Evolutionary conservation across 768 basidiomycete species (phyloP), one percentile per base, ranked within the genome.

Genomic region (Russula abietina): DNA sequence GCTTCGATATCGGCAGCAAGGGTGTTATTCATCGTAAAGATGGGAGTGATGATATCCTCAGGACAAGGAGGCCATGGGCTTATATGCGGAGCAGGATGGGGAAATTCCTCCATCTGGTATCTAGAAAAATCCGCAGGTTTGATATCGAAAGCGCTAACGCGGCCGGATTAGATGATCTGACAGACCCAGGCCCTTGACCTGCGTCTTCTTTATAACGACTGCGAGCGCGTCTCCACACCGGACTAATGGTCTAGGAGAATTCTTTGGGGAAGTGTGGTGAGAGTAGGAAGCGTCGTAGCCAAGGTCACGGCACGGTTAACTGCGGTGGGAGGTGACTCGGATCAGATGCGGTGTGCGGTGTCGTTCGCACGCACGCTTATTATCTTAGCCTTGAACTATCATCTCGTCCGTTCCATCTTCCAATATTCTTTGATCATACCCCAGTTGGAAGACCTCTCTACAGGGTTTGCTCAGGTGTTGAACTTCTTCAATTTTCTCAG

Each of bases 381-480:
- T n/a, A 19, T 32, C 10, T 30, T 32, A n/a, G 30, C 19, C 50
- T n/a, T 51, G 30, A 19, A 32, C 50, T 19, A 12, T 19, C 50
- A 32, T 52, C 30, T 36, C 36, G 30, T 19, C 19, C 19, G 30
- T n/a, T 4, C 9, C 68, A 71, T 36, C 11, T 39, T 39, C 38
- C 33, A 68, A 68, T 24, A 60, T 68, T 68, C 2, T 75, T 76
- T 39, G 68, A 70, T 11, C 46, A 30, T 51, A 16, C 39, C 32
- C 38, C 30, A 4, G 72, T 70, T 16, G 73, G 71, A 28, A 73
- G 75, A 62, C 9, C 68, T 12, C 12, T 12, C 70, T 71, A 70
- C 70, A 79, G 68, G 82, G 81, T 12, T 82, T 80, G 78, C 83
- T 81, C 76, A 80, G 78, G 78, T 69, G 63, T 81, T 64, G 65